Base-by-base conservation (phyloP, 1,284 basidiomycete species). In the Hemileia vastatrix region DNA sequence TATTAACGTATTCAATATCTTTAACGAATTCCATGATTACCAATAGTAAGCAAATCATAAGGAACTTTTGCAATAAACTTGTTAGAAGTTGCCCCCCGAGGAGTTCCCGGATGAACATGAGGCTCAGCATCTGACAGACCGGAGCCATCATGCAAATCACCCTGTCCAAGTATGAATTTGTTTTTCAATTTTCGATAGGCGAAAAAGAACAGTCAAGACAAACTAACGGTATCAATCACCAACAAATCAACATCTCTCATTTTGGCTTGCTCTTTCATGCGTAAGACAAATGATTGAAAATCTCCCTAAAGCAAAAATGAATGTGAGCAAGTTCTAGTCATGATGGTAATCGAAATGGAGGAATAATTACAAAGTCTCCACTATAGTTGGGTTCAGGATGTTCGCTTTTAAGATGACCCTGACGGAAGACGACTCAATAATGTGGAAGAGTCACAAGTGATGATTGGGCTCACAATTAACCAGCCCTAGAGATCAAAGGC, bases 21-120 rank as follows among this genome's bases (percentile, higher is more conserved):
- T n/a, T n/a, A n/a, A n/a, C n/a, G n/a, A n/a, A n/a, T n/a, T n/a
- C n/a, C 90, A 70, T 93, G 90, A 70, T 93, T 93, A 71, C 91
- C 90, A 64, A 92, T 88, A 0, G 87, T 79, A 69, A 92, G 82
- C 6, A 90, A 70, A 72, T 94, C 91, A 72, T 90, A 93, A 0
- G 86, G 84, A 27, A 93, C 79, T 67, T 83, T 77, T 31, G 83
- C 78, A 67, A 93, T 81, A 76, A 89, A 86, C 70, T 86, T 77
- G 74, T 86, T 85, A 11, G 60, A 63, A 1, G 60, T 51, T 8
- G 60, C 36, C 15, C 60, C 60, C 43, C 53, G 60, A 32, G 44
- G 27, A 13, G 31, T 53, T 21, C 54, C 54, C 15, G 53, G 33
- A 56, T 63, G 60, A 3, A 50, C 45, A 11, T 50, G 9, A 40